Evolutionary conservation across 2,329 filamentous ascomycete genomes (phyloP).

Genomic region (Hypoxylon sp.): DNA sequence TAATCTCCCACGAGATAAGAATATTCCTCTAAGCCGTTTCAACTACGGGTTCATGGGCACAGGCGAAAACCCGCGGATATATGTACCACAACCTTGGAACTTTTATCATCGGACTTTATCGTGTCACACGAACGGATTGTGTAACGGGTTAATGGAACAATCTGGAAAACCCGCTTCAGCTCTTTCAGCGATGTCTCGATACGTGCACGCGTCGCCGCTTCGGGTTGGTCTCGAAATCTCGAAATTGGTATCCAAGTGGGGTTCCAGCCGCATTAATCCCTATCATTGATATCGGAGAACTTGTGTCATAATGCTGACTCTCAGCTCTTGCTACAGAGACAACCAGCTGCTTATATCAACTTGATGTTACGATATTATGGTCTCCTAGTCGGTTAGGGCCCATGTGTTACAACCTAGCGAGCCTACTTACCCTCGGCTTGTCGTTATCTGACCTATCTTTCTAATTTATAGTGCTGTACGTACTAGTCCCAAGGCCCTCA

Average conservation of each 20-base stretch:
- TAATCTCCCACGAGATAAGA: slow-evolving; percentile 19
- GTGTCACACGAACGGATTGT: slow-evolving; percentile 32
- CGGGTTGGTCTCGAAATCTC: neutral
- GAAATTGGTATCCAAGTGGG: neutral
- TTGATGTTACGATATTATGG: neutral
- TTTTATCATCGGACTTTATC: slow-evolving; percentile 11
- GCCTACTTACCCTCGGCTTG: neutral
- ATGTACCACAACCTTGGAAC: too few relatives aligned
- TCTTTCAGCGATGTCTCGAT: slow-evolving; percentile 13
- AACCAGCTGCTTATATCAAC: neutral
- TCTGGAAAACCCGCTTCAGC: slow-evolving; percentile 11
- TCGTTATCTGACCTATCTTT: neutral
- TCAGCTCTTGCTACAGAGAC: neutral
- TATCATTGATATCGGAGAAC: slow-evolving; percentile 4
- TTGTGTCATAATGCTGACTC: slow-evolving; percentile 7
- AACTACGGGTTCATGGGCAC: too few relatives aligned
- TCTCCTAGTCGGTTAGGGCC: neutral
- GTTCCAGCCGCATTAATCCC: slow-evolving; percentile 1
- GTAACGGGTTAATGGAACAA: slow-evolving; percentile 11
- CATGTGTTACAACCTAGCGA: neutral
- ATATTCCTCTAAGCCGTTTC: neutral
- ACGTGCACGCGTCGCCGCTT: slow-evolving; percentile 18
- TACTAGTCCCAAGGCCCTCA: neutral
- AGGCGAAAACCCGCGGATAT: too few relatives aligned
- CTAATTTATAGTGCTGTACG: neutral